Conservation (phyloP, 177 flowering plant species). For the Tripterygium wilfordii region DNA sequence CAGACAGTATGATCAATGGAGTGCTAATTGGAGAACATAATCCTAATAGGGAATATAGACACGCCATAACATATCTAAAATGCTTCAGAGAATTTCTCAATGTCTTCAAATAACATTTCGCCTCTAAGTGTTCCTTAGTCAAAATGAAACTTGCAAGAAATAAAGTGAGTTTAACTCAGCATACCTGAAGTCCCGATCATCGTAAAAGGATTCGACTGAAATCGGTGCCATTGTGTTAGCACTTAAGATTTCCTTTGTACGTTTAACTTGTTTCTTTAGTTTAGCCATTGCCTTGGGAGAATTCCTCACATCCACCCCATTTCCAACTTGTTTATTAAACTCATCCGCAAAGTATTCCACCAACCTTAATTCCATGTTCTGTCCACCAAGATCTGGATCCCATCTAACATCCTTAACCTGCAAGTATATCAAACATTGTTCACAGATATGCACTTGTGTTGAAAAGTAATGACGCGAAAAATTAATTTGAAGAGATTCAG, state of each 20-base stretch:
- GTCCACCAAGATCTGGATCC: slow-evolving; percentile 90
- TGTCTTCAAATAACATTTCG: no score
- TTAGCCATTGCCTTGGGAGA: slow-evolving; percentile 97
- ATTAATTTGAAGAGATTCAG: no score
- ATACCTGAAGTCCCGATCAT: slow-evolving; percentile 96
- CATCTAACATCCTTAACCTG: slow-evolving; percentile 98
- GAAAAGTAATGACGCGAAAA: no score
- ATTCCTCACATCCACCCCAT: slow-evolving; percentile 80
- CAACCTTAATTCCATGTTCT: slow-evolving; percentile 77
- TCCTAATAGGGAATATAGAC: no score
- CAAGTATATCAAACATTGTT: neutral
- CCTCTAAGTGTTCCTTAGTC: no score
- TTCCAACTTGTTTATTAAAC: slow-evolving; percentile 84
- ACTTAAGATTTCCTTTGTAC: slow-evolving; percentile 97
- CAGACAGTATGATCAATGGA: no score
- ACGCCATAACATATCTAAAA: no score
- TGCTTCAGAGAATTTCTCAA: no score
- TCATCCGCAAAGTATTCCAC: slow-evolving; percentile 96
- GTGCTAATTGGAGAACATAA: no score
- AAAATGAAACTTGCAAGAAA: no score
- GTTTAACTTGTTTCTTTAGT: slow-evolving; percentile 94
- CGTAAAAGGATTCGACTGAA: slow-evolving; percentile 91
- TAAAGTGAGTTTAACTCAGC: no score
- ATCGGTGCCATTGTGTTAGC: slow-evolving; percentile 94
- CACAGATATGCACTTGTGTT: no score